Percentiles rank a stretch among this genome's conserved stretches.
phyloP scores from a whole-genome alignment of 2,329 filamentous ascomycete genomes.

The Trichoderma brevicompactum region DNA sequence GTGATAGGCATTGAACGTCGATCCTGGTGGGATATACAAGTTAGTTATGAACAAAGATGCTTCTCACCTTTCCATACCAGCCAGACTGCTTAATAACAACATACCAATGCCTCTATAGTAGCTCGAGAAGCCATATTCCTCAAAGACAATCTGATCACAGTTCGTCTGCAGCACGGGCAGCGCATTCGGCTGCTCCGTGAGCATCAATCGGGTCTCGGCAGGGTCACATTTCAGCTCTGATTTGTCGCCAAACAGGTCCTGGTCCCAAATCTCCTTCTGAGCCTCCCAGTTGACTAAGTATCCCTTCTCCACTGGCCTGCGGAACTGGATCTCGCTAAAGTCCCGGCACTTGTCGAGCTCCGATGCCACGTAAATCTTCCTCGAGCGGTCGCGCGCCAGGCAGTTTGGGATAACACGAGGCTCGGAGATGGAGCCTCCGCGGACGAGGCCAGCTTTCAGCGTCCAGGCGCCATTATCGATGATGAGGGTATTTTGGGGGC shows the following conservation, averaged over 20 bases:
- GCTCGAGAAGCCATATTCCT: conserved; percentile 90
- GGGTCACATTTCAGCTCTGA: conserved; percentile 74
- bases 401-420: conserved; percentile 85
- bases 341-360: conserved; percentile 81
- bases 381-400: conserved; percentile 80
- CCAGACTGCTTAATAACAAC: conserved; percentile 29
- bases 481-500: conserved; percentile 73
- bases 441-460: conserved; percentile 84
- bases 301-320: conserved; percentile 89
- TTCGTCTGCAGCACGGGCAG: conserved; percentile 82
- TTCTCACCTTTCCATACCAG: background rate
- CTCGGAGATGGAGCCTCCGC: conserved; percentile 49
- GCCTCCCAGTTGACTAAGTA: conserved; percentile 97
- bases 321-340: conserved; percentile 85
- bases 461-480: conserved; percentile 93
- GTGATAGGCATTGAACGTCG: conserved; percentile 80
- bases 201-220: conserved; percentile 77
- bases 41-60: background rate
- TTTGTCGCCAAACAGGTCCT: conserved; percentile 75
- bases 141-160: conserved; percentile 95
- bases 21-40: conserved; percentile 51
- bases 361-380: conserved; percentile 76
- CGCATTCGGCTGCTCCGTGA: conserved; percentile 85
- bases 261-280: conserved; percentile 94
- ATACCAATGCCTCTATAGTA: conserved; percentile 77